Evolutionary conservation across 139 green algal genomes (phyloP), one percentile per base, ranked within the genome.

Genomic region (Nannochloris sp.): DNA sequence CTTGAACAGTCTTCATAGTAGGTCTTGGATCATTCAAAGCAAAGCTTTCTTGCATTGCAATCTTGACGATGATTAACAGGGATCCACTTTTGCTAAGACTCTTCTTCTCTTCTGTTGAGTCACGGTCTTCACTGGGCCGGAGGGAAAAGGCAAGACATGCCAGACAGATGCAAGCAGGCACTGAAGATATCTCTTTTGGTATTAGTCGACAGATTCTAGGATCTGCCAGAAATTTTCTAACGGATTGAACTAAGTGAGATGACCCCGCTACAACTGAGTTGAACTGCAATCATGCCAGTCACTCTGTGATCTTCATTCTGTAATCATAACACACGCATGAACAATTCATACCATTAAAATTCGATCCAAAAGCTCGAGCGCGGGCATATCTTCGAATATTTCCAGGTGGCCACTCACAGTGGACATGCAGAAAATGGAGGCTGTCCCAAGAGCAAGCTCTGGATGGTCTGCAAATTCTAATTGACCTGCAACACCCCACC

Each of bases 1-100:
- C 29, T 64, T 68, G 46, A n/a, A 77, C 70, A 24, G 66, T 76
- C 16, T 64, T 37, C 12, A 79, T 50, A 54, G 63, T 78, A 36
- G 68, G 71, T 1, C 9, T 5, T 2, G 44, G 8, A 18, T 78
- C 60, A 5, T 23, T 44, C 7, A 78, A 43, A 24, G 60, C 51
- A 1, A 21, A 15, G 3, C 44, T 31, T 16, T 70, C 24, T 3
- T 71, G 37, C 3, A 46, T 60, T 16, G 71, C 63, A 44, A 43
- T 16, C 69, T 44, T 1, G 43, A 69, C 16, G 71, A 58, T 34
- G 57, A 40, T 5, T 72, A 27, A 43, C 76, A 66, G 11, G 68
- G 40, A 9, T 66, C 74, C 6, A 50, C 36, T 54, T 73, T 53
- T n/a, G 31, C 44, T 34, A 76, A 61, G 5, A 49, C 44, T 48